phyloP scores from a whole-genome alignment of 495 filamentous ascomycete species.

The Achaetomiella virescens region DNA sequence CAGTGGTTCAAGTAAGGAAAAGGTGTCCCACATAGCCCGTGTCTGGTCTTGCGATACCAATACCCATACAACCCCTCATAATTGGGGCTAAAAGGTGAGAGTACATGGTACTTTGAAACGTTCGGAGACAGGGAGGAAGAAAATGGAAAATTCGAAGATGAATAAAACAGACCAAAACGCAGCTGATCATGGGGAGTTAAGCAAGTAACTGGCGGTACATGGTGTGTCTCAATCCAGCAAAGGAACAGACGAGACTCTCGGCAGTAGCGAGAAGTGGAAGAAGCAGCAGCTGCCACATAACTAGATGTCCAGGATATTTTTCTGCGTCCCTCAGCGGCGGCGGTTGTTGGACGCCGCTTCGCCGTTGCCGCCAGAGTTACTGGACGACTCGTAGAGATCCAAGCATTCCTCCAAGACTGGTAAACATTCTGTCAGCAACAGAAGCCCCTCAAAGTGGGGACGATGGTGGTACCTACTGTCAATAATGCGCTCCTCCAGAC shows the following conservation, averaged over 20 bases:
- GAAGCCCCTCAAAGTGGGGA: no score
- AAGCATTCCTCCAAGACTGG: slow-evolving; percentile 62
- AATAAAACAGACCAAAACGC: not conserved
- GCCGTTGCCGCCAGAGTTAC: slow-evolving; percentile 26
- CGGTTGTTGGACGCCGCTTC: slow-evolving; percentile 13
- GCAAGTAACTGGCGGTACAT: slow-evolving; percentile 9
- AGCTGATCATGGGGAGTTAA: no score
- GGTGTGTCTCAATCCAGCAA: not conserved
- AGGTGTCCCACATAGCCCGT: not conserved
- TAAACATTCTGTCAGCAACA: not conserved
- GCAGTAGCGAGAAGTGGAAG: not conserved
- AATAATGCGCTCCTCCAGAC: slow-evolving; percentile 93
- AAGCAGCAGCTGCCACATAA: not conserved
- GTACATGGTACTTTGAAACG: not conserved
- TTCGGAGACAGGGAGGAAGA: not conserved
- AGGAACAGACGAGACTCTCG: not conserved
- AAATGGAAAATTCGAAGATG: not conserved
- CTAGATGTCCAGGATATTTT: not conserved
- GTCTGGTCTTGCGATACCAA: no score
- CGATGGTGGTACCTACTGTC: slow-evolving; percentile 59
- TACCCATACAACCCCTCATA: no score
- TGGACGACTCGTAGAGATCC: slow-evolving; percentile 47
- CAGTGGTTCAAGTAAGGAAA: not conserved
- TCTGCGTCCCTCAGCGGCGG: slow-evolving; percentile 7
- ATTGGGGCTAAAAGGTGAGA: not conserved